A percentile compares a stretch with the other conserved stretches of the same genome.
These are phyloP conservation scores for Fusarium phyllophilum DNA, from an alignment of 2,329 filamentous ascomycete genomes.

Conservation along the genomic window DNA sequence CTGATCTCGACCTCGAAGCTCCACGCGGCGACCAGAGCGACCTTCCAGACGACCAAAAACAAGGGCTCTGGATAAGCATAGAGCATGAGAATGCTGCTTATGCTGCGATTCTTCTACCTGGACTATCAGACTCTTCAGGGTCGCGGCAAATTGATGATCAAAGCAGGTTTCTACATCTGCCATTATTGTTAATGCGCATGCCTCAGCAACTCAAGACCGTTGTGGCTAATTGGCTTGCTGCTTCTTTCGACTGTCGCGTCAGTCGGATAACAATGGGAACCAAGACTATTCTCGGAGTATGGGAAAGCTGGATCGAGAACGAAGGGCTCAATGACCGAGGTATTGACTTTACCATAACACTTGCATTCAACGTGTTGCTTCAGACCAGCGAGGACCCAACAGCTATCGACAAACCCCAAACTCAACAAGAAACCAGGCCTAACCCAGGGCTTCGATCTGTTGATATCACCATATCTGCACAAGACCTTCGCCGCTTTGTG, in stretches of 20 bases:
- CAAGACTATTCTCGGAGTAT: conserved; percentile 58
- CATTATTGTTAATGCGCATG: conserved; percentile 66
- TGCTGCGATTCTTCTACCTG: conserved; percentile 61
- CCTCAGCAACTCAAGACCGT: conserved; percentile 61
- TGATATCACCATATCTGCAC: conserved; percentile 62
- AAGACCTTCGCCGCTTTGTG: conserved; percentile 60
- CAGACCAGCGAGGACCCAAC: conserved; percentile 4
- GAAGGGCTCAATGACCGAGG: conserved; percentile 50
- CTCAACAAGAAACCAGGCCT: conserved; percentile 14
- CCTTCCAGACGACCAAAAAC: conserved; percentile 40
- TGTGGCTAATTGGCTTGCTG: conserved; percentile 62
- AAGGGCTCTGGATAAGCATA: conserved; percentile 58
- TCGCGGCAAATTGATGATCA: not conserved
- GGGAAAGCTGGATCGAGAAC: conserved; percentile 62
- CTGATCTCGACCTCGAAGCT: conserved; percentile 20
- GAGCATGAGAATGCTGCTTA: conserved; percentile 64
- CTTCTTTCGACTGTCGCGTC: conserved; percentile 67
- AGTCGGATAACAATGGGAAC: conserved; percentile 61
- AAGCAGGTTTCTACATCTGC: conserved; percentile 58
- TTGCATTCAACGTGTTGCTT: conserved; percentile 61
- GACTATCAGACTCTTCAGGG: conserved; percentile 26
- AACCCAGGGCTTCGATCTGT: conserved; percentile 54
- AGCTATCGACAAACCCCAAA: conserved; percentile 27
- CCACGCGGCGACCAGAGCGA: conserved; percentile 26
- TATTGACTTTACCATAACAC: conserved; percentile 59